phyloP scores from a whole-genome alignment of 2,329 filamentous ascomycete genomes.

The Xylaria sp. region DNA sequence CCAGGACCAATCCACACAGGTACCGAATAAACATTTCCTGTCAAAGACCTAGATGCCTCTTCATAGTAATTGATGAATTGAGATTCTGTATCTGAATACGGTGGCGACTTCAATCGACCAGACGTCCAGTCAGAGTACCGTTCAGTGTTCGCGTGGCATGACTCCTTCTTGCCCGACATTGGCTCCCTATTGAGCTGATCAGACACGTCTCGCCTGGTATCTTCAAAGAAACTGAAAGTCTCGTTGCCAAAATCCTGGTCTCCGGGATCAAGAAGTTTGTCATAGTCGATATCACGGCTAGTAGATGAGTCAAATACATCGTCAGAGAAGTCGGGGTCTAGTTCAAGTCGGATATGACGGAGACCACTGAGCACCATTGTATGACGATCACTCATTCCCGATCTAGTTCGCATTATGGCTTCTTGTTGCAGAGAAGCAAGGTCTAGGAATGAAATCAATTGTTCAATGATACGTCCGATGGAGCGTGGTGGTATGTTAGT shows the following conservation, averaged over 20 bases:
- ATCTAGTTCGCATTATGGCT: constrained; percentile 51
- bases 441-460: constrained; percentile 59
- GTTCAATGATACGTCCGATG: constrained; percentile 59
- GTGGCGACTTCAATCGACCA: constrained; percentile 43
- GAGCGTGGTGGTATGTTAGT: constrained; percentile 66
- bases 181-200: neutral
- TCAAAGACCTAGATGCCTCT: constrained; percentile 45
- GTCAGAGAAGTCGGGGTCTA: constrained; percentile 57
- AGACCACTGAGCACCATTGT: constrained; percentile 61
- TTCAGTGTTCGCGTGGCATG: constrained; percentile 19
- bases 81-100: constrained; percentile 42
- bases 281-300: constrained; percentile 53
- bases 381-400: constrained; percentile 47
- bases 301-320: constrained; percentile 48
- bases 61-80: constrained; percentile 46
- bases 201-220: constrained; percentile 40
- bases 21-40: constrained; percentile 45
- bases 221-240: constrained; percentile 56
- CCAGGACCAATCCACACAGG: constrained; percentile 61
- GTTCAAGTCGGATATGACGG: constrained; percentile 64
- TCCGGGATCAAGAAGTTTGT: constrained; percentile 54
- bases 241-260: constrained; percentile 52
- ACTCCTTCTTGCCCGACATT: neutral
- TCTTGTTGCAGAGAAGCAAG: constrained; percentile 61
- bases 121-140: constrained; percentile 44